phyloP scores from a whole-genome alignment of 768 basidiomycete species.

The Myochromella boudieri region DNA sequence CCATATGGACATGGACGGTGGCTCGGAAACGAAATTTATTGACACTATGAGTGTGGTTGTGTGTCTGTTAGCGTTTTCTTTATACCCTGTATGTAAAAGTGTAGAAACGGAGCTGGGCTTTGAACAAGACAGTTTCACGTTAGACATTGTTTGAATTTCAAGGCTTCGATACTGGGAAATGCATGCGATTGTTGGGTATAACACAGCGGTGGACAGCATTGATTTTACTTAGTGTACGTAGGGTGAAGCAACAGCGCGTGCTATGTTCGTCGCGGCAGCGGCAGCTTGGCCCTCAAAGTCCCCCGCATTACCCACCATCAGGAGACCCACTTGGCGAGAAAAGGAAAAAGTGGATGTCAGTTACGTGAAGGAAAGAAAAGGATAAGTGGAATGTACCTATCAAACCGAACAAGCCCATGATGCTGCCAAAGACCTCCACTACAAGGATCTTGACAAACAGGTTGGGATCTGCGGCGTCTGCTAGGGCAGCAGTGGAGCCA shows the following conservation, averaged over 20 bases:
- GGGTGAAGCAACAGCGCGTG: conserved; percentile 35
- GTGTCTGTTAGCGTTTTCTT: too few relatives aligned
- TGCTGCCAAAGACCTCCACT: conserved; percentile 92
- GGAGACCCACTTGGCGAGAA: conserved; percentile 61
- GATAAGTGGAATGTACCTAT: conserved; percentile 62
- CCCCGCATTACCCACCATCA: conserved; percentile 69
- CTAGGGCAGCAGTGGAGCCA: conserved; percentile 91
- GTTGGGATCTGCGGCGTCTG: conserved; percentile 93
- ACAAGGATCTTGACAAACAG: conserved; percentile 97
- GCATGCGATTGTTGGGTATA: conserved; percentile 11
- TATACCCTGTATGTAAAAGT: too few relatives aligned
- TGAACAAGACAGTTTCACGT: too few relatives aligned
- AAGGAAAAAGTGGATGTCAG: conserved; percentile 1
- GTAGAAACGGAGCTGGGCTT: too few relatives aligned
- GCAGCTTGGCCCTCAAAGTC: conserved; percentile 51
- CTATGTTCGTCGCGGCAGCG: conserved; percentile 26
- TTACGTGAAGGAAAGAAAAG: not conserved
- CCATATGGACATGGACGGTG: too few relatives aligned
- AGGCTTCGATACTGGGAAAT: not conserved
- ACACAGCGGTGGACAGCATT: conserved; percentile 3
- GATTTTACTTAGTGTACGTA: conserved; percentile 31
- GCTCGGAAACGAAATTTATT: too few relatives aligned
- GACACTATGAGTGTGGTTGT: too few relatives aligned
- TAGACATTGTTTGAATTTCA: too few relatives aligned
- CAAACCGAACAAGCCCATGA: conserved; percentile 89